Base-by-base conservation (phyloP, 352 stramenopile genomes). In the Lagenidium giganteum region DNA sequence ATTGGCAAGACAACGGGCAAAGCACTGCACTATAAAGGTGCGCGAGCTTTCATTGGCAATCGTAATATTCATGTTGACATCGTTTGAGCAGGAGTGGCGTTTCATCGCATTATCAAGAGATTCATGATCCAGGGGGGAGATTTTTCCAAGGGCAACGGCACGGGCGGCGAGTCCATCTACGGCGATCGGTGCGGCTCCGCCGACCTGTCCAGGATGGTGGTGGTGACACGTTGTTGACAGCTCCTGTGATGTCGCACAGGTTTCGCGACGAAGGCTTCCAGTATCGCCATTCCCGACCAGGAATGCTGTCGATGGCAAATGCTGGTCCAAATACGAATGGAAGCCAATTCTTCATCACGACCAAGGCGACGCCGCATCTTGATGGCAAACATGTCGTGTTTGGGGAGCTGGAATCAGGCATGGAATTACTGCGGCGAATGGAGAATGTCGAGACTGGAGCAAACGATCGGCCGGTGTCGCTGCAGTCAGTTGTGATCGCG, bases 331-430 rank as follows among this genome's bases (percentile, higher is more conserved):
- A 90, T 54, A 84, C 80, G 3, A 92, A 92, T 36, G 78, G 80
- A 24, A 86, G 69, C 39, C 80, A 92, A 62, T 92, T 92, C 55
- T 92, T 89, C 71, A 87, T 92, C 50, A 90, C 74, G 45, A 83
- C 76, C 0, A 69, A 68, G 30, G 58, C 86, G 22, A 98, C 95
- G 9, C 91, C 95, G 5, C 96, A 99, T 55, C 70, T 99, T 24
- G 95, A 99, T 66, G 86, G 90, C 22, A 99, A 99, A 67, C 97
- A 99, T 71, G 96, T 99, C 14, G 96, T 99, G n/a, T 99, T 99
- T 67, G 96, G 96, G 16, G 87, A 97, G 51, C 96, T 99, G 12
- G 61, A 76, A 18, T 53, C 50, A 4, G 85, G 83, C 0, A 81
- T 86, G 65, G 54, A 86, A 9, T 62, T 90, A 31, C 67, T 93